Base-by-base conservation (phyloP, 805 yeast genomes). In the Candida takata region DNA sequence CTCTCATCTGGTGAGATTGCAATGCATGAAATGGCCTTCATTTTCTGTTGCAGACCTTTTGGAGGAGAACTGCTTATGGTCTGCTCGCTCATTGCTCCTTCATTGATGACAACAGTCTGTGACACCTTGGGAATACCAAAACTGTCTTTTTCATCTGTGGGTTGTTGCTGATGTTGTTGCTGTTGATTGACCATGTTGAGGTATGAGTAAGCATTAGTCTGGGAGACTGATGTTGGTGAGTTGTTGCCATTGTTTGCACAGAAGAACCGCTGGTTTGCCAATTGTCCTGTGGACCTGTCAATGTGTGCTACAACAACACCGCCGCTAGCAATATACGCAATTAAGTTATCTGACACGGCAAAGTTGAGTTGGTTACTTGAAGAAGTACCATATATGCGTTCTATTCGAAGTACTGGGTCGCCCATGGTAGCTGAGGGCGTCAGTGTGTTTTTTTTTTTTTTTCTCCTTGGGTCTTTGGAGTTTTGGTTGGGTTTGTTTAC, bases 261-360 rank as follows among this genome's bases (percentile, higher is more conserved):
- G 52, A 68, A 72, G 48, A 74, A 72, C 40, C 74, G 54, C 45
- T 72, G 79, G 38, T 57, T 42, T 1, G 45, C 33, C 4, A 50
- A 38, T n/a, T 32, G 29, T 2, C 45, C 44, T 57, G 43, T 29
- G 30, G 34, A 29, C 44, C 37, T 4, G 12, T 54, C 45, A 2
- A 68, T 37, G 14, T 57, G 48, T 30, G 70, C 57, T 1, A 74
- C 76, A 10, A 74, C 77, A 4, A 74, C 79, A 4, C 80, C 80
- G 16, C 78, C 78, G 40, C 78, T 70, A 10, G 79, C 79, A 4
- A 69, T 64, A 46, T 74, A 75, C 0, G 77, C 80, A 16, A 75
- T 49, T 4, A 61, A 36, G 38, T 67, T 57, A 12, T 54, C 64
- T 16, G 61, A 61, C 3, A 66, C 58, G 10, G 61, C 54, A 37